Evolutionary conservation across 371 early-diverging fungal genomes (phyloP).

Genomic region (Blakeslea trispora): DNA sequence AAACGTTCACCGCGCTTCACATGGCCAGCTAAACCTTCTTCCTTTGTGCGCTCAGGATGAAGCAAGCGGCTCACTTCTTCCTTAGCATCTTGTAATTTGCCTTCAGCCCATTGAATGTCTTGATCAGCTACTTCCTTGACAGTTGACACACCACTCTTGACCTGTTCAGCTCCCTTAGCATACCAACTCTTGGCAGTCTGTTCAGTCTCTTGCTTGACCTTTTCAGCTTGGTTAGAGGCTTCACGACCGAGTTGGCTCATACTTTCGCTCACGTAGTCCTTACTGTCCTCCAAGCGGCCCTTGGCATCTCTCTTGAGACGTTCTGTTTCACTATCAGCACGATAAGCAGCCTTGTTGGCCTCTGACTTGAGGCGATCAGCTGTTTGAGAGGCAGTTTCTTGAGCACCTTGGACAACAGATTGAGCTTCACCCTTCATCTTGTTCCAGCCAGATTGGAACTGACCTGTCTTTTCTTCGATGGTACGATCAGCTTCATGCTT

Average conservation of each 20-base stretch:
- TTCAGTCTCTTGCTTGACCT: slow-evolving; percentile 15
- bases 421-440: slow-evolving; percentile 17
- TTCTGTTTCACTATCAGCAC: slow-evolving; percentile 7
- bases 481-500: slow-evolving; percentile 9
- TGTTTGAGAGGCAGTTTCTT: slow-evolving; percentile 11
- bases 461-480: slow-evolving; percentile 10
- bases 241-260: slow-evolving; percentile 5
- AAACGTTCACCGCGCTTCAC: slow-evolving; percentile 31
- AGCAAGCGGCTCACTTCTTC: slow-evolving; percentile 18
- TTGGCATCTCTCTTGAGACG: slow-evolving; percentile 11
- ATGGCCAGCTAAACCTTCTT: slow-evolving; percentile 5
- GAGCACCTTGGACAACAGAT: slow-evolving; percentile 3
- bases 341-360: slow-evolving; percentile 11
- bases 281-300: slow-evolving; percentile 6
- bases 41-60: background rate
- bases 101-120: slow-evolving; percentile 22
- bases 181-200: slow-evolving; percentile 21
- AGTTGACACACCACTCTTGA: slow-evolving; percentile 5
- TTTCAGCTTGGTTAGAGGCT: slow-evolving; percentile 11
- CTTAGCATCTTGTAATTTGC: slow-evolving; percentile 23
- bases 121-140: slow-evolving; percentile 15
- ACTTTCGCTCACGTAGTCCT: slow-evolving; percentile 5
- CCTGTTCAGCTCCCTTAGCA: slow-evolving; percentile 19
- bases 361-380: slow-evolving; percentile 15
- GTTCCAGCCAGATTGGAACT: slow-evolving; percentile 15